Base-by-base conservation (phyloP, 345 rosid species). In the Salix suchowensis region DNA sequence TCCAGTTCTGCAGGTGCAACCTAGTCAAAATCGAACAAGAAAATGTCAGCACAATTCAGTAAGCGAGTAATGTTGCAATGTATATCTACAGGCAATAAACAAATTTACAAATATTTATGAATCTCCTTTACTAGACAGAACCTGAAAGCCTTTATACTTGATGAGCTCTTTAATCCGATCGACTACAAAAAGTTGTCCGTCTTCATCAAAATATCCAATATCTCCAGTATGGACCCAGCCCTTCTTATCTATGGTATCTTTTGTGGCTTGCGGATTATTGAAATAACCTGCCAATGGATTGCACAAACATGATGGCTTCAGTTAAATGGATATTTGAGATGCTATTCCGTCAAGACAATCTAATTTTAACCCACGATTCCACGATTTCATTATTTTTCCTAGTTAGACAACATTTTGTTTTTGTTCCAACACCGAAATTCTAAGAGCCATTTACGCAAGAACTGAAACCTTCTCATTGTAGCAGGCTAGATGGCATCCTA, bases 1-100 rank as follows among this genome's bases (percentile, higher is more conserved):
- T 96, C 99, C 66, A 96, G 89, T 83, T 96, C 99, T 54, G 98
- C 99, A 52, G 98, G 99, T 65, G 99, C 99, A 80, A 96, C 90
- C 99, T 96, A 36, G 48, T 34, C 55, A 50, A 14, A 30, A 68
- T 66, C 55, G 77, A 65, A 40, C 46, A 79, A 77, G 48, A 65
- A 74, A 65, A 72, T 46, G 32, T 44, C 50, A 44, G 39, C 9
- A 30, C 6, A 30, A 65, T 58, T 62, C 68, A 67, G 76, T 15
- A n/a, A 12, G 36, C 28, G 7, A 55, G 34, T 3, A 19, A 67
- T 50, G 64, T 67, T 21, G 6, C 2, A 1, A 68, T 66, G 34
- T 23, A 37, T n/a, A 36, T 71, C 26, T 2, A 28, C 8, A 6
- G 62, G 36, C 7, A 42, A 5, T 18, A 19, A 54, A 28, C 23